phyloP scores from a whole-genome alignment of 352 stramenopile species.

The Globisporangium paroecandrum region DNA sequence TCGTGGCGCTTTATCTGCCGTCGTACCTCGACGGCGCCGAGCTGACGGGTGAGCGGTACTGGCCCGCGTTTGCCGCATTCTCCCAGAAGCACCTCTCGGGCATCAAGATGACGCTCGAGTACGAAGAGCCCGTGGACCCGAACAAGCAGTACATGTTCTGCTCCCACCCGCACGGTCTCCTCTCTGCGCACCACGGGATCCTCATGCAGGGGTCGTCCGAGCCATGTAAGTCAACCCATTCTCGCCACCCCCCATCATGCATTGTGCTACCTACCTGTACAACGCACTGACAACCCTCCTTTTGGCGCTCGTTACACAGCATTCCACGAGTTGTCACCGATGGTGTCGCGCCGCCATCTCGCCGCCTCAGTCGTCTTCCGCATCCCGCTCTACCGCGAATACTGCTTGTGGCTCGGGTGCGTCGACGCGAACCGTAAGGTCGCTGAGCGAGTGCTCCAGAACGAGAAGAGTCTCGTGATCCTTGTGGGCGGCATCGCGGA shows the following conservation, averaged over 20 bases:
- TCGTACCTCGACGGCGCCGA: conserved; percentile 59
- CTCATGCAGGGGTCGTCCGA: conserved; percentile 54
- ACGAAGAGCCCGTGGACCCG: conserved; percentile 58
- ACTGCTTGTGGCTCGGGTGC: conserved; percentile 70
- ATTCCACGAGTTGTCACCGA: conserved; percentile 67
- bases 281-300: neutral
- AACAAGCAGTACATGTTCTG: conserved; percentile 75
- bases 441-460: conserved; percentile 56
- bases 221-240: conserved; percentile 37
- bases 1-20: conserved; percentile 42
- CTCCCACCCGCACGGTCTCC: conserved; percentile 70
- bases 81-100: conserved; percentile 26
- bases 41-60: conserved; percentile 53
- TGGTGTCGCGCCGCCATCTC: conserved; percentile 61
- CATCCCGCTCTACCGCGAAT: conserved; percentile 75
- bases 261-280: neutral
- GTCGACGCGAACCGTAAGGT: conserved; percentile 66
- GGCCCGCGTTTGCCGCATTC: conserved; percentile 52
- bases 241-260: neutral
- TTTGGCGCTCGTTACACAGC: conserved; percentile 23
- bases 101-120: conserved; percentile 61
- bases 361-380: conserved; percentile 74
- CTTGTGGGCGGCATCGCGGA: conserved; percentile 77
- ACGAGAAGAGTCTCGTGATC: conserved; percentile 77
- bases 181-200: conserved; percentile 68